Evolutionary conservation across 2,329 filamentous ascomycete species (phyloP), one percentile per base, ranked within the genome.

Genomic region (Sclerotinia subarctica): DNA sequence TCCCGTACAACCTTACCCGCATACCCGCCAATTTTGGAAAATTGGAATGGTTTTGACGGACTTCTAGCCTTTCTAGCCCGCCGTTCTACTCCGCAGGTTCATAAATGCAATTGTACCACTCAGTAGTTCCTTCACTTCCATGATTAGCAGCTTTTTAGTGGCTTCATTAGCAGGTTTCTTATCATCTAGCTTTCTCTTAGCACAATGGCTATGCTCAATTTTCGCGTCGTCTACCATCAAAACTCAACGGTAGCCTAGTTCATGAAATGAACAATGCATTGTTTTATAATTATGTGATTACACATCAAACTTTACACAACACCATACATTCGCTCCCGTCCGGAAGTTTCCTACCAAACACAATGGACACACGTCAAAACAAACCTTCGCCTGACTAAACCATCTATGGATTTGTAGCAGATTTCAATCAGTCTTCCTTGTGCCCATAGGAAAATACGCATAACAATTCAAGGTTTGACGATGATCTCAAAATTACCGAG

Each of bases 11-110:
- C 46, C 54, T 53, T 67, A 67, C 53, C 64, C 64, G 52, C 44
- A 56, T 35, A 47, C 44, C 64, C 64, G 64, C 64, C 42, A 32
- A 59, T n/a, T 51, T 54, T 53, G 38, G 35, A 67, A 62, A 62
- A 60, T 59, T 44, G 24, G 32, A 35, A 49, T 35, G 5, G 24
- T 35, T 51, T 46, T 42, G 42, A 67, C 35, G 47, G 32, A 49
- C 54, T 60, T 66, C 44, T 60, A 60, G 57, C 26, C 44, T 60
- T 60, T 47, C 57, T 35, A 60, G 57, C 57, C 11, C 42, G 19
- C 26, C 29, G 42, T 49, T 38, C 13, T 51, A 42, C 38, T 42
- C 38, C 38, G 38, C 38, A 32, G 42, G 42, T 21, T 24, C 17
- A 38, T 35, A 38, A 26, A 51, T 51, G 29, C 46, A 42, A 15